These are phyloP conservation scores for Mycogone perniciosa DNA, from an alignment of 2,329 filamentous ascomycete genomes.

Conservation along the genomic window DNA sequence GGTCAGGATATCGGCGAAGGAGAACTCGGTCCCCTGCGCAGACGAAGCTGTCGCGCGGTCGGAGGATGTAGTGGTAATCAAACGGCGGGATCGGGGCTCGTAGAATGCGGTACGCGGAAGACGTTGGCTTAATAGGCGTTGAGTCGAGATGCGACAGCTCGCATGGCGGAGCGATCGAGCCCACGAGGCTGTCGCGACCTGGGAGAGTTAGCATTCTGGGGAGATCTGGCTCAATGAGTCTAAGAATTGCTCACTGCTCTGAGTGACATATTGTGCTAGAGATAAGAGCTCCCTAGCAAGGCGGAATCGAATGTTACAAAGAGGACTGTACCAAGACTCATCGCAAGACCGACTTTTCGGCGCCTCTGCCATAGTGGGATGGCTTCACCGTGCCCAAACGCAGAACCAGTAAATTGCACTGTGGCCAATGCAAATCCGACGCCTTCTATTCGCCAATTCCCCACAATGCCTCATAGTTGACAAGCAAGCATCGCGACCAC, in stretches of 20 bases:
- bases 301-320: background rate
- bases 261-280: background rate
- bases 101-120: background rate
- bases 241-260: background rate
- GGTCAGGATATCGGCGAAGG: background rate
- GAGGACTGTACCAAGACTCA: background rate
- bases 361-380: background rate
- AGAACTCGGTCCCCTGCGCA: background rate
- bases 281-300: conserved; percentile 1
- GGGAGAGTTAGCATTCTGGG: background rate
- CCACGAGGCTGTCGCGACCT: conserved; percentile 1
- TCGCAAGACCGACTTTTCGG: background rate
- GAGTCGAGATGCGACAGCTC: conserved; percentile 1
- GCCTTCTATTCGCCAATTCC: conserved; percentile 1
- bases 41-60: background rate
- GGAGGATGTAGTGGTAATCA: conserved; percentile 2
- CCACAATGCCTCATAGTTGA: background rate
- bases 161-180: conserved; percentile 2
- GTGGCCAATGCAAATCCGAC: background rate
- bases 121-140: conserved; percentile 1
- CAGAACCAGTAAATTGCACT: background rate
- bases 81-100: background rate
- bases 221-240: background rate
- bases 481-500: too few relatives aligned
- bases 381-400: background rate